Base-by-base conservation (phyloP, 345 rosid species). In the Trapa bicornis region DNA sequence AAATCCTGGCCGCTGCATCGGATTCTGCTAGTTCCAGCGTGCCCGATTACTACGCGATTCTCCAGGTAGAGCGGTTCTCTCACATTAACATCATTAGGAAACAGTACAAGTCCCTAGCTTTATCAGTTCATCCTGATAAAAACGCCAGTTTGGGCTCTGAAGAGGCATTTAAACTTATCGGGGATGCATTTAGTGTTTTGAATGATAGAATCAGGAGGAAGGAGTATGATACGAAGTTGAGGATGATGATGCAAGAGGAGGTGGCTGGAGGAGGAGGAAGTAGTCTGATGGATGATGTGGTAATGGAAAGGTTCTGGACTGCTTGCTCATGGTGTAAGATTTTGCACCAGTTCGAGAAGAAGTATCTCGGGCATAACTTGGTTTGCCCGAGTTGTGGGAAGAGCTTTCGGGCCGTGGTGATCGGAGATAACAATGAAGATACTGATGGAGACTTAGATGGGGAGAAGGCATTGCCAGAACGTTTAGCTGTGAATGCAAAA, bases 11-110 rank as follows among this genome's bases (percentile, higher is more conserved):
- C 8, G 68, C 68, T 35, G 83, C 86, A 32, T 67, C 83, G 47
- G 73, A 67, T 48, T 37, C 76, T 43, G 47, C 61, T 43, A 64
- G 43, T 22, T 57, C 63, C 13, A 66, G 56, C 47, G 9, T 80
- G 6, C 83, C 83, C 7, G 96, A 93, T 47, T 93, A 89, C 87
- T 89, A 93, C 75, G 82, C 74, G 72, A 67, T 88, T 57, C 89
- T 93, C 65, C 87, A 86, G 89, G 92, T 88, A 75, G 96, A 88
- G 65, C 96, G 94, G 73, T 93, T 89, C 70, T 87, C 97, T 66
- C 86, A 85, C 67, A 72, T 80, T 60, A 79, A 84, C 66, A 67
- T 82, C 38, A 78, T 93, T 53, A 88, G 84, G 68, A 88, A 83
- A 58, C 87, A 88, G 74, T 89, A 83, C 76, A 93, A 76, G 83